These are phyloP conservation scores for Pythium rhizo-oryzae DNA, from an alignment of 352 stramenopile species.

Conservation along the genomic window DNA sequence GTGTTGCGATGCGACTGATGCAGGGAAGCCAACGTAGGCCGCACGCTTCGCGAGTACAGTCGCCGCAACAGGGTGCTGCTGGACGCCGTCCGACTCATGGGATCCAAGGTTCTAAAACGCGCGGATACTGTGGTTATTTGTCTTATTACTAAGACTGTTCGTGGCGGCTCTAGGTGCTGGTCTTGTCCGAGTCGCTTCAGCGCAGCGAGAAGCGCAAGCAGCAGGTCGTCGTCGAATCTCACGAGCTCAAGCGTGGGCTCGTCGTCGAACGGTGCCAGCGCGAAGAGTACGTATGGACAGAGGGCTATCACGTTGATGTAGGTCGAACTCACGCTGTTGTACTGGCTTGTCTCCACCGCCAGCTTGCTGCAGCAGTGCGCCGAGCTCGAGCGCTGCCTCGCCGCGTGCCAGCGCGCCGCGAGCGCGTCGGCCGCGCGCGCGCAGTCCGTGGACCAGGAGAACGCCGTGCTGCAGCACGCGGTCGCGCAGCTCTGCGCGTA, in stretches of 20 bases:
- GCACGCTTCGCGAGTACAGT: conserved; percentile 55
- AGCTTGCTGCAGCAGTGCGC: conserved; percentile 57
- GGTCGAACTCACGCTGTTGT: too few relatives aligned
- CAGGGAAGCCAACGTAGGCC: conserved; percentile 47
- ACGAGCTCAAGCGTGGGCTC: conserved; percentile 50
- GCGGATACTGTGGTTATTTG: background rate
- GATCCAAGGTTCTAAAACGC: conserved; percentile 35
- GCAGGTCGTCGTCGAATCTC: conserved; percentile 28
- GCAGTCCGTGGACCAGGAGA: conserved; percentile 51
- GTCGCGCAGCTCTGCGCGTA: conserved; percentile 59
- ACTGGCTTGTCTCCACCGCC: background rate
- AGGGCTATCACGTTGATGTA: too few relatives aligned
- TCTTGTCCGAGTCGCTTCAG: conserved; percentile 37
- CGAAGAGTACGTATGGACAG: conserved; percentile 59
- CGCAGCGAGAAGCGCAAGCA: conserved; percentile 28
- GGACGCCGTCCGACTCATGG: conserved; percentile 38
- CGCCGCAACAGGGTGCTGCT: conserved; percentile 56
- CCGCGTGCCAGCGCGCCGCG: conserved; percentile 39
- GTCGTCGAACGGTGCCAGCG: conserved; percentile 62
- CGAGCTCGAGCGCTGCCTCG: conserved; percentile 55
- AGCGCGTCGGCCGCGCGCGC: conserved; percentile 38
- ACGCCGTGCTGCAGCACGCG: conserved; percentile 47
- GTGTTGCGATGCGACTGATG: too few relatives aligned
- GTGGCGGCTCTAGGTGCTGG: conserved; percentile 29
- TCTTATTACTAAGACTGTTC: background rate